A percentile compares a stretch with the other conserved stretches of the same genome.
These are phyloP conservation scores for Colletotrichum incanum DNA, from an alignment of 2,329 filamentous ascomycete species.

Conservation along the genomic window DNA sequence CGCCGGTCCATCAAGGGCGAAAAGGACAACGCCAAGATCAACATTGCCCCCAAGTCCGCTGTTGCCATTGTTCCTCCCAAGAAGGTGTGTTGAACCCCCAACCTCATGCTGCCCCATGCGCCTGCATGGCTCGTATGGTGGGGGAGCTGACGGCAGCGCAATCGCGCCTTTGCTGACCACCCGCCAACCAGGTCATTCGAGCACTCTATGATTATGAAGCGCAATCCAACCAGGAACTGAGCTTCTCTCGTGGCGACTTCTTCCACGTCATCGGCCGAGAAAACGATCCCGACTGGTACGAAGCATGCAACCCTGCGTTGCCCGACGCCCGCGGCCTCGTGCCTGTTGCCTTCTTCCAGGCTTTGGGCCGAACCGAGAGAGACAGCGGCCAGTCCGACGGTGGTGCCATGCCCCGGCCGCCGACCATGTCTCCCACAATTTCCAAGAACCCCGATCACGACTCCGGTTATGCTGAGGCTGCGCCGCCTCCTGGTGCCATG, in stretches of 20 bases:
- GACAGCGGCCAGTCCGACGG: constrained; percentile 84
- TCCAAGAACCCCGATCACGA: constrained; percentile 84
- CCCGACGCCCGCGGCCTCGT: constrained; percentile 92
- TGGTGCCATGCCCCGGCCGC: constrained; percentile 60
- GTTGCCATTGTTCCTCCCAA: constrained; percentile 93
- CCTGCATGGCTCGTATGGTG: neutral
- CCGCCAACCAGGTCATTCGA: constrained; percentile 84
- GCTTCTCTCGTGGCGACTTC: constrained; percentile 96
- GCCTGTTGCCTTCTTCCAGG: constrained; percentile 94
- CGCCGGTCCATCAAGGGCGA: constrained; percentile 93
- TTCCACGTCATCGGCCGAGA: constrained; percentile 98
- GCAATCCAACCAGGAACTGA: constrained; percentile 82
- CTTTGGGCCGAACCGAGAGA: constrained; percentile 90
- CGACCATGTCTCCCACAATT: constrained; percentile 55
- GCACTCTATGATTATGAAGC: constrained; percentile 95
- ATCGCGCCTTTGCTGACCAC: constrained; percentile 45
- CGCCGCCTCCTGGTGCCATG: constrained; percentile 41
- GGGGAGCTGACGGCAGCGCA: constrained; percentile 1
- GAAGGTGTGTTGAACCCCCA: constrained; percentile 74
- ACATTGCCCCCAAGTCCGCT: constrained; percentile 87
- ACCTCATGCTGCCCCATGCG: neutral
- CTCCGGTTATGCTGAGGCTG: constrained; percentile 85
- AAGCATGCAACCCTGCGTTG: constrained; percentile 94
- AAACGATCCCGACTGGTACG: constrained; percentile 96
- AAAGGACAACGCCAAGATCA: constrained; percentile 82